Conservation (phyloP, 441 rosid genomes). For the Populus hybrid region DNA sequence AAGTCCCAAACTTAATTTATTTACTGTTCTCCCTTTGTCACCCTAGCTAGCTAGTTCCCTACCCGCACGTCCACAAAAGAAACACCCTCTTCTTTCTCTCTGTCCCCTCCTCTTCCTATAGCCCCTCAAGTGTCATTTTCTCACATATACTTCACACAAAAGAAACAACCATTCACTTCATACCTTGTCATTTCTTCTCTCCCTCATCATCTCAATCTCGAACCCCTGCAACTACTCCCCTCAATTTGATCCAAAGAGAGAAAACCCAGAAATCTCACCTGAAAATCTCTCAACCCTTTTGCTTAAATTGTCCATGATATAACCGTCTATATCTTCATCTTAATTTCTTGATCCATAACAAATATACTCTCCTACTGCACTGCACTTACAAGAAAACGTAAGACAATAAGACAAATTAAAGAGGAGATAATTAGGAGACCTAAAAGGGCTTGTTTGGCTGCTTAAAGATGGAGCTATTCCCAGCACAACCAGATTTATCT, state of each 20-base stretch:
- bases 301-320: constrained; percentile 17
- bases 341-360: background rate
- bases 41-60: constrained; percentile 23
- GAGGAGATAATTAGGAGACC: constrained; percentile 12
- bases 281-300: constrained; percentile 20
- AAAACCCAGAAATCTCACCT: constrained; percentile 34
- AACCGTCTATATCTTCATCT: background rate
- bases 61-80: constrained; percentile 60
- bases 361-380: background rate
- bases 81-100: constrained; percentile 7
- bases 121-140: constrained; percentile 93
- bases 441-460: constrained; percentile 16
- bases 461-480: constrained; percentile 78
- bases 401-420: constrained; percentile 2
- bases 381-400: background rate
- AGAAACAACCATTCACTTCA: constrained; percentile 84
- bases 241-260: constrained; percentile 31
- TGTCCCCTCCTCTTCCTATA: constrained; percentile 25
- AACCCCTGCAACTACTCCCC: constrained; percentile 58
- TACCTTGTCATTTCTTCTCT: constrained; percentile 66
- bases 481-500: constrained; percentile 95
- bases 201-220: constrained; percentile 37
- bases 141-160: constrained; percentile 92
- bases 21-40: constrained; percentile 27
- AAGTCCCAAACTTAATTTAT: constrained; percentile 30